A percentile compares a stretch with the other conserved stretches of the same genome.
phyloP scores from a whole-genome alignment of 139 green algal species.

The Tetradesmus obliquus region DNA sequence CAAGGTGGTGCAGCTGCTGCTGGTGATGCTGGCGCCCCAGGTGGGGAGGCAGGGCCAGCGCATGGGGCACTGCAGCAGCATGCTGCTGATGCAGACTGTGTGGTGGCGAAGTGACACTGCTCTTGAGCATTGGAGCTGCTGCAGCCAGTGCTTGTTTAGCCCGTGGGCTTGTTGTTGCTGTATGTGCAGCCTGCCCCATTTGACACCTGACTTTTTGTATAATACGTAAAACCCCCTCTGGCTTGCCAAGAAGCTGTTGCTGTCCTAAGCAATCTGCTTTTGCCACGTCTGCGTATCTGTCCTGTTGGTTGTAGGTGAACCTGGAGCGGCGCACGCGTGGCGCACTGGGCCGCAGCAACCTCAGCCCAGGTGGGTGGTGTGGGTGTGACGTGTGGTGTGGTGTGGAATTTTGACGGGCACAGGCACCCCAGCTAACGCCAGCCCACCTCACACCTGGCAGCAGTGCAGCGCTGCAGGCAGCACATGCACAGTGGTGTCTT shows the following conservation, averaged over 20 bases:
- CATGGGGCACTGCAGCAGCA: neutral
- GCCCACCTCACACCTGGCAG: no score
- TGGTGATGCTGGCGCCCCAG: constrained; percentile 75
- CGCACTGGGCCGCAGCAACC: constrained; percentile 27
- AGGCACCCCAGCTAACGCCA: no score
- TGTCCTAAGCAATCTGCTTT: no score
- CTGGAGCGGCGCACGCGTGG: constrained; percentile 9
- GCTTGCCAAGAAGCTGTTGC: no score
- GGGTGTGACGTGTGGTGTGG: no score
- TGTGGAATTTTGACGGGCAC: no score
- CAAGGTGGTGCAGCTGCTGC: constrained; percentile 78
- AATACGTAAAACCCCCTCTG: no score
- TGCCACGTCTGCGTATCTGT: no score
- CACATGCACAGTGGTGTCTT: neutral
- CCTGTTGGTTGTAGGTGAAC: neutral
- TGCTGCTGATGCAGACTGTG: neutral
- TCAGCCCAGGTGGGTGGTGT: constrained; percentile 31
- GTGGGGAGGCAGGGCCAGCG: constrained; percentile 13
- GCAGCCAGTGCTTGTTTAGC: no score
- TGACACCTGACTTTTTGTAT: no score
- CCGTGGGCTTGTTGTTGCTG: no score
- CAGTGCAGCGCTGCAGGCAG: neutral
- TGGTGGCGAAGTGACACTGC: neutral
- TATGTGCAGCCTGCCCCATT: no score
- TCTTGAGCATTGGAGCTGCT: neutral